phyloP scores from a whole-genome alignment of 495 filamentous ascomycete genomes.

The Usnea hakonensis region DNA sequence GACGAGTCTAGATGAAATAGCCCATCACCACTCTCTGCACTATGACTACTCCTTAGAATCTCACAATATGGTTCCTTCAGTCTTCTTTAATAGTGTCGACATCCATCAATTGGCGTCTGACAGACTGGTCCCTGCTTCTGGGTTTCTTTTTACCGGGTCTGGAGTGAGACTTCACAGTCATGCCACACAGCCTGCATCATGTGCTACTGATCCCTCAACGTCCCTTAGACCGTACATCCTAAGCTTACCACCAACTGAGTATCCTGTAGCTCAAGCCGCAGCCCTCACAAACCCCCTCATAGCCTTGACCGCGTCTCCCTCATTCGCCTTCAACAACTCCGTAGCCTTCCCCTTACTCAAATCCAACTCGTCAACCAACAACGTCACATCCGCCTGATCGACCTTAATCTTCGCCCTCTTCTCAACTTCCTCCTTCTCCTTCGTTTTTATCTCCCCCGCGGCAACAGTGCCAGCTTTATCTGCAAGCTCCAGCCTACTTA shows the following conservation, averaged over 20 bases:
- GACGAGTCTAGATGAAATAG: no score
- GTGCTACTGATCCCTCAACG: not conserved
- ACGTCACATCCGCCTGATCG: constrained; percentile 53
- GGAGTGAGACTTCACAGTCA: not conserved
- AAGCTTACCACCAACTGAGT: not conserved
- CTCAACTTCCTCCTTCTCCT: constrained; percentile 40
- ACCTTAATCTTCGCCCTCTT: constrained; percentile 56
- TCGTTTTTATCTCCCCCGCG: constrained; percentile 26
- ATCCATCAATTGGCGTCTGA: not conserved
- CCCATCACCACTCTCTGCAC: no score
- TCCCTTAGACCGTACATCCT: not conserved
- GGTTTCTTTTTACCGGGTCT: not conserved
- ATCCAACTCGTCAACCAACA: constrained; percentile 71
- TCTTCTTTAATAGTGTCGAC: no score
- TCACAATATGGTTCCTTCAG: no score
- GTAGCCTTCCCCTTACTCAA: constrained; percentile 73
- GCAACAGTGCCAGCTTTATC: constrained; percentile 30
- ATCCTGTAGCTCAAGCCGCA: constrained; percentile 3
- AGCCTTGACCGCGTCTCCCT: constrained; percentile 66
- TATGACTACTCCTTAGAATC: no score
- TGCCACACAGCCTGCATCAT: no score
- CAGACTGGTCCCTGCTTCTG: not conserved
- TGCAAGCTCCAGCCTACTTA: constrained; percentile 55
- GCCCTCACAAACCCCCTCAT: constrained; percentile 55
- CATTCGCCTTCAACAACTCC: constrained; percentile 70